Conservation (phyloP, 805 yeast genomes). For the Pichia thaimueangensis region DNA sequence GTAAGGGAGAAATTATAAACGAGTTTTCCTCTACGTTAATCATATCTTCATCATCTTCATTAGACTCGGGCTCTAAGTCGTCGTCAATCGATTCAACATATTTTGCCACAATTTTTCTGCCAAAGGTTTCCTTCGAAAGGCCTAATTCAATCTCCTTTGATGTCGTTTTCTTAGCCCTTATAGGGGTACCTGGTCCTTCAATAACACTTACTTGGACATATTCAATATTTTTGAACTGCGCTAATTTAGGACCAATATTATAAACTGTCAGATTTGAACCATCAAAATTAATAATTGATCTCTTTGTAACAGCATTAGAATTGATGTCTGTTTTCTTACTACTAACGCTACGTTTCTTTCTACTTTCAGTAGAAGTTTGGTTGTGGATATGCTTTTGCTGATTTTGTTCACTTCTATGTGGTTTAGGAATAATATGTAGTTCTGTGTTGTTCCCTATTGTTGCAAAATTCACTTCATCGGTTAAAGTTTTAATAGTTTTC, state of each 20-base stretch:
- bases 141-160: constrained; percentile 15
- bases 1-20: constrained; percentile 12
- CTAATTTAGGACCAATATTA: background rate
- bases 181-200: constrained; percentile 43
- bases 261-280: constrained; percentile 5
- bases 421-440: constrained; percentile 61
- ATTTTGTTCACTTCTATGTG: constrained; percentile 20
- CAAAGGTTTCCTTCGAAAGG: constrained; percentile 8
- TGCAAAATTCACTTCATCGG: constrained; percentile 26
- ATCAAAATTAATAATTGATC: constrained; percentile 3
- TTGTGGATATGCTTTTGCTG: constrained; percentile 13
- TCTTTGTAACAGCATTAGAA: background rate
- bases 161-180: constrained; percentile 14
- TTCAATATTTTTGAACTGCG: constrained; percentile 34
- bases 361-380: constrained; percentile 18
- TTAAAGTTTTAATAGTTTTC: constrained; percentile 33
- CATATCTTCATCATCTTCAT: constrained; percentile 12
- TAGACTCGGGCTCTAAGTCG: constrained; percentile 3
- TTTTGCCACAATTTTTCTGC: constrained; percentile 9
- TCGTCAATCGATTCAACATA: constrained; percentile 8
- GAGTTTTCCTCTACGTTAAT: background rate
- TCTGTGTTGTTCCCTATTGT: constrained; percentile 36
- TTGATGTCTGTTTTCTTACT: constrained; percentile 20
- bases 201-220: constrained; percentile 47
- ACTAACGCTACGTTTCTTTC: constrained; percentile 25